Conservation (phyloP, 805 yeast species). For the Spathaspora gorwiae region DNA sequence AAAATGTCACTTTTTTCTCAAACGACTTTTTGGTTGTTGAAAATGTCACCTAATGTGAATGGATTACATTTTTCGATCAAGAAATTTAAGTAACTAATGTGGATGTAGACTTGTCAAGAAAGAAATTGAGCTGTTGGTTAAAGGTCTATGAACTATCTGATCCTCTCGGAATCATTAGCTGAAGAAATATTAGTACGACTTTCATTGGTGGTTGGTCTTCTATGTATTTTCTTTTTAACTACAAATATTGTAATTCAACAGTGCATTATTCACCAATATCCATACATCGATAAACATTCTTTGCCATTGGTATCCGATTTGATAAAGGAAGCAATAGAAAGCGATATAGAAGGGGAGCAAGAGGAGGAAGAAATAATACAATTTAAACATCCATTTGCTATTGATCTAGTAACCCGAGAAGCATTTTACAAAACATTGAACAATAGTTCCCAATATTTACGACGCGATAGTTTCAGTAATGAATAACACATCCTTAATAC, state of each 20-base stretch:
- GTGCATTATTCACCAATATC: background rate
- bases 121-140: no score
- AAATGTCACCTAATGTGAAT: no score
- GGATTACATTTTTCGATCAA: no score
- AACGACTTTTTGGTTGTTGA: no score
- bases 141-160: no score
- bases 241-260: background rate
- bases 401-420: background rate
- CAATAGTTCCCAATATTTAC: conserved; percentile 38
- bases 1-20: no score
- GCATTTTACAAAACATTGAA: conserved; percentile 19
- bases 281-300: background rate
- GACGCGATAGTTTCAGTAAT: conserved; percentile 37
- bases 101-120: no score
- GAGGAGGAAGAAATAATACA: background rate
- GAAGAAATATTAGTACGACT: no score
- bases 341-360: background rate
- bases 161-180: no score
- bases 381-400: background rate
- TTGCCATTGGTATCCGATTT: no score
- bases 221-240: background rate
- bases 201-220: no score
- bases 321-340: background rate
- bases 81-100: no score
- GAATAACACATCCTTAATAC: conserved; percentile 13